Evolutionary conservation across 495 filamentous ascomycete species (phyloP), one percentile per base, ranked within the genome.

Genomic region (Penicillium cinerascens): DNA sequence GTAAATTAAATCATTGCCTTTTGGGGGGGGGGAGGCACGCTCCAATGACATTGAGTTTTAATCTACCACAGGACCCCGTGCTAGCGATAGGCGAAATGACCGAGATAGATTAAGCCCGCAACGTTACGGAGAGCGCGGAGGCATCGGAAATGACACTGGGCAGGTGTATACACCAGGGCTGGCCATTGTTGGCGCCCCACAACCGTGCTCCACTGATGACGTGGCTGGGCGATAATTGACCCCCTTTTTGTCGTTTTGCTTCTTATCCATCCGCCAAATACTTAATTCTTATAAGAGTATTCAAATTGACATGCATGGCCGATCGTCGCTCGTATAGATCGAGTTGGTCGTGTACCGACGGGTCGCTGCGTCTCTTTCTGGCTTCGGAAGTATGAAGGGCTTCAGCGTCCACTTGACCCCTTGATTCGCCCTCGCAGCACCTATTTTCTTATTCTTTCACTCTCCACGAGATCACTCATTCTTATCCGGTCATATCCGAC

Each of bases 141-240:
- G 39, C 39, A 16, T 50, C 58, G 58, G 58, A 61, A 38, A 61
- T 61, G 58, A 61, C 8, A 78, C 77, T 42, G 82, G 83, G 25
- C 82, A 86, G 58, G 77, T 86, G 49, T 85, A 73, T 53, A 87
- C 83, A 2, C 84, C 84, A 10, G 83, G 84, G 4, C 70, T 86
- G 53, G 83, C 76, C 10, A 77, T 87, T 48, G 60, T 87, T 17
- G 77, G 85, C 65, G 72, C 82, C 41, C 85, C 84, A 33, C 29
- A 13, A 8, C 13, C 3, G 6, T 6, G 29, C 29, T 33, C 29
- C 29, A 33, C 29, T 33, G 29, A 10, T 13, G 29, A 33, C 29
- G 29, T 10, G 29, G 11, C 8, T 13, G 29, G 29, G 29, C 29
- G 29, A 8, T 13, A 15, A 29, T 29, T 29, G 29, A 33, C 29